These are phyloP conservation scores for Jamesozyma piceae DNA, from an alignment of 805 yeast genomes.

Conservation along the genomic window DNA sequence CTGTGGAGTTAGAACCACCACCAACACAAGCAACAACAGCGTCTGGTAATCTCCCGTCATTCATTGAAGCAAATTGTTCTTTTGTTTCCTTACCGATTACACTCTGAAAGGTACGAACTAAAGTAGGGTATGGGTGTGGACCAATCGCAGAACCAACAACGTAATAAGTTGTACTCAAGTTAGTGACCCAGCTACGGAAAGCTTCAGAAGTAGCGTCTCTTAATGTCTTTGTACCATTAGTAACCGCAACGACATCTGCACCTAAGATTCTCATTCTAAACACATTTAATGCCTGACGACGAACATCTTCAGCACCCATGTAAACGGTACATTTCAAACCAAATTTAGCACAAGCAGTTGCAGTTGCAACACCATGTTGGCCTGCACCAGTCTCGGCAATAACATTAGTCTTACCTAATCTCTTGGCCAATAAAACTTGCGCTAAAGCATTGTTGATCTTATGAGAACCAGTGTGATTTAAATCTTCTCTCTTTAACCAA, in stretches of 20 bases:
- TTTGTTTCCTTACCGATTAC: conserved; percentile 94
- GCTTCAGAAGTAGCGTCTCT: conserved; percentile 99
- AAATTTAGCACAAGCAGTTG: conserved; percentile 85
- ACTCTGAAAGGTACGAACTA: conserved; percentile 96
- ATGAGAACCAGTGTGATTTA: conserved; percentile 84
- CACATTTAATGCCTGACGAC: conserved; percentile 96
- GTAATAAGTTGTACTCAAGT: conserved; percentile 79
- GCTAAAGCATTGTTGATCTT: conserved; percentile 79
- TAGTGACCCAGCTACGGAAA: conserved; percentile 88
- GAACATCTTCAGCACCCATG: conserved; percentile 99
- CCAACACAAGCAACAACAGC: conserved; percentile 98
- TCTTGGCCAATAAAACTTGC: conserved; percentile 68
- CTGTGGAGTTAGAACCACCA: conserved; percentile 96
- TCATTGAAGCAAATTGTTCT: conserved; percentile 73
- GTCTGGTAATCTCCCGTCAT: conserved; percentile 79
- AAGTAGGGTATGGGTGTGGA: conserved; percentile 97
- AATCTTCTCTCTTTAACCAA: conserved; percentile 97
- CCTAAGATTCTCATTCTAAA: conserved; percentile 96
- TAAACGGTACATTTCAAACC: conserved; percentile 89
- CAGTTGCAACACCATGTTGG: conserved; percentile 89
- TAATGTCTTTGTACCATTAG: conserved; percentile 89
- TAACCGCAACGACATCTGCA: conserved; percentile 88
- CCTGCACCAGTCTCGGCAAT: conserved; percentile 93
- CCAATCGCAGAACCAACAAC: conserved; percentile 98
- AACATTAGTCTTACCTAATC: conserved; percentile 66